Percentiles rank a stretch among this genome's conserved stretches.
phyloP scores from a whole-genome alignment of 2,329 filamentous ascomycete species.

The Clonostachys sp. region DNA sequence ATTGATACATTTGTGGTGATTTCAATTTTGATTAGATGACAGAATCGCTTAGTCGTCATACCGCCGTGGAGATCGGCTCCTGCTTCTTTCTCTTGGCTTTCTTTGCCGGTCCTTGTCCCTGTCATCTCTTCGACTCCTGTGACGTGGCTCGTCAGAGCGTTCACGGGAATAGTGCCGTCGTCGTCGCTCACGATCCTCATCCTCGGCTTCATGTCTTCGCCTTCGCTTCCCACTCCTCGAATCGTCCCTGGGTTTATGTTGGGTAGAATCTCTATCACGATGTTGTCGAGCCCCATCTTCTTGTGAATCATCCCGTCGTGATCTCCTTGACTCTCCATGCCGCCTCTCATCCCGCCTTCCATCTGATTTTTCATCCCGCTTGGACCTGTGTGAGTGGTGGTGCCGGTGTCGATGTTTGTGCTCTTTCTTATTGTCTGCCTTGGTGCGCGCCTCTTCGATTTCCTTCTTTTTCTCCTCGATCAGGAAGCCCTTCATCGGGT shows the following conservation, averaged over 20 bases:
- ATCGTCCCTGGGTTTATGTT: conserved; percentile 18
- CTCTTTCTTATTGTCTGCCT: conserved; percentile 38
- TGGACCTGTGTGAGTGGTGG: conserved; percentile 37
- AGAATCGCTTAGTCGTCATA: conserved; percentile 13
- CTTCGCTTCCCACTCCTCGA: conserved; percentile 16
- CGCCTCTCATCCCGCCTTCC: conserved; percentile 17
- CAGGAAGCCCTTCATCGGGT: conserved; percentile 93
- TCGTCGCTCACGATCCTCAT: conserved; percentile 9
- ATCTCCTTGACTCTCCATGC: conserved; percentile 20
- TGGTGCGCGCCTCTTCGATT: conserved; percentile 62
- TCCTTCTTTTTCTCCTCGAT: conserved; percentile 91
- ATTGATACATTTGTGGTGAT: no score
- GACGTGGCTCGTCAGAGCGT: conserved; percentile 17
- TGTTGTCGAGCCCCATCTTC: conserved; percentile 13
- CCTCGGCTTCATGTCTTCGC: conserved; percentile 11
- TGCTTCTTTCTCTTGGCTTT: conserved; percentile 22
- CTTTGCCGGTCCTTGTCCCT: conserved; percentile 13
- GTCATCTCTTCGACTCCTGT: conserved; percentile 11
- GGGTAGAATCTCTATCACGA: conserved; percentile 9
- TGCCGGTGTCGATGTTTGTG: conserved; percentile 40
- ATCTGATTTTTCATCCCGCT: conserved; percentile 9
- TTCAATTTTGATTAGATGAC: no score
- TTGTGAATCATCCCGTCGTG: conserved; percentile 25
- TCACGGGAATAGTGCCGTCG: conserved; percentile 18
- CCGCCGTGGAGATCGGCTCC: conserved; percentile 36